These are phyloP conservation scores for Sporisorium exsertum DNA, from an alignment of 1,284 basidiomycete species.

Conservation along the genomic window DNA sequence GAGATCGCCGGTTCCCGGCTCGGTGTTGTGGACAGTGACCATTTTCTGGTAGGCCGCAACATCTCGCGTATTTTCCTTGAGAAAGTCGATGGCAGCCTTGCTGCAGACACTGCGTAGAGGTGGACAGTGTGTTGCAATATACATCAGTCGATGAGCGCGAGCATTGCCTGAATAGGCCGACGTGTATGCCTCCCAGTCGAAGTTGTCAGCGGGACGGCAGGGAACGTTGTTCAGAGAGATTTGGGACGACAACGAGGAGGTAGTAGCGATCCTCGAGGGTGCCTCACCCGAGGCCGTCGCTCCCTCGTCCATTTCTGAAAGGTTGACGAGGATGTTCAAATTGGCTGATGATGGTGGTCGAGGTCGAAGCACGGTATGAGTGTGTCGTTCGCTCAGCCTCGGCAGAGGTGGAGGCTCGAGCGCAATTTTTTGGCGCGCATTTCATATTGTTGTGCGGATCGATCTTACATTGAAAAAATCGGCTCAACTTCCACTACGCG, in stretches of 20 bases:
- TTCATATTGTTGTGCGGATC: not conserved
- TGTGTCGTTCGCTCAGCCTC: slow-evolving; percentile 2
- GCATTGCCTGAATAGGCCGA: slow-evolving; percentile 43
- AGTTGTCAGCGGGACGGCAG: slow-evolving; percentile 37
- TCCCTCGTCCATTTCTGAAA: slow-evolving; percentile 14
- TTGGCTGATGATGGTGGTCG: not conserved
- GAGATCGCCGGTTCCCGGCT: slow-evolving; percentile 26
- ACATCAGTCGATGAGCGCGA: slow-evolving; percentile 42
- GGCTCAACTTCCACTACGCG: slow-evolving; percentile 19
- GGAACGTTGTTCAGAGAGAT: slow-evolving; percentile 19
- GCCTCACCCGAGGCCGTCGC: slow-evolving; percentile 1
- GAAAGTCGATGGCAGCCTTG: slow-evolving; percentile 39
- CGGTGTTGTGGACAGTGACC: slow-evolving; percentile 48
- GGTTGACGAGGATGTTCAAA: not conserved
- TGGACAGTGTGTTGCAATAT: slow-evolving; percentile 45
- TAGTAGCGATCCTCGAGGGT: not conserved
- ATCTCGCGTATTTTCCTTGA: slow-evolving; percentile 43
- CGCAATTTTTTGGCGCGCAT: not conserved
- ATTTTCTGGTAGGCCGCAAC: slow-evolving; percentile 38
- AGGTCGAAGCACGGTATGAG: too few species aligned
- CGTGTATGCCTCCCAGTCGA: slow-evolving; percentile 64
- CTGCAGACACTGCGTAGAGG: slow-evolving; percentile 44
- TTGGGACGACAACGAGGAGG: not conserved
- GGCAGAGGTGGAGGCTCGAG: slow-evolving; percentile 38
- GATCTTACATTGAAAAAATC: slow-evolving; percentile 18